Conservation (phyloP, 495 filamentous ascomycete genomes). For the Glarea lozoyensis region DNA sequence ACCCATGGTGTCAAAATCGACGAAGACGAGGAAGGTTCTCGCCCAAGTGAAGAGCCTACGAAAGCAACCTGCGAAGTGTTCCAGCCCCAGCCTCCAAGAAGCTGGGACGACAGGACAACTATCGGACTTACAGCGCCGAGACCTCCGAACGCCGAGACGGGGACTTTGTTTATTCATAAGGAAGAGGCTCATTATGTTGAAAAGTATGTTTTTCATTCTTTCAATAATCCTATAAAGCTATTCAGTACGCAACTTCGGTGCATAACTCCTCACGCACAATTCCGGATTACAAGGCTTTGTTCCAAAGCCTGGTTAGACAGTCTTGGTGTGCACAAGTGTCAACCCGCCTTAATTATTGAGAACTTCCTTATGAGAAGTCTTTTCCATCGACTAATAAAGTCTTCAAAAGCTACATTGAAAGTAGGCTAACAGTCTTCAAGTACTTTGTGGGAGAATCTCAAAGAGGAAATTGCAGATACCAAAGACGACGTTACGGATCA, state of each 20-base stretch:
- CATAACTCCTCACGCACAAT: too few relatives aligned
- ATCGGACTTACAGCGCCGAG: constrained; percentile 35
- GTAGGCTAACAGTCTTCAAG: constrained; percentile 11
- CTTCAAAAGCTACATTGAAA: too few relatives aligned
- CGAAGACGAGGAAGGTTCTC: constrained; percentile 7
- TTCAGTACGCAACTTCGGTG: too few relatives aligned
- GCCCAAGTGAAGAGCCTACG: constrained; percentile 27
- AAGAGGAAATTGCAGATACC: constrained; percentile 17
- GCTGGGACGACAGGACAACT: too few relatives aligned
- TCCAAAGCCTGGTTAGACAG: too few relatives aligned
- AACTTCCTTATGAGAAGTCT: too few relatives aligned
- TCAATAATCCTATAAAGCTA: too few relatives aligned
- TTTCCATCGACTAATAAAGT: too few relatives aligned
- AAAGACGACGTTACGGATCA: constrained; percentile 29
- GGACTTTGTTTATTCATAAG: constrained; percentile 13
- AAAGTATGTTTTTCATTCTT: constrained; percentile 10
- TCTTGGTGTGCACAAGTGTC: too few relatives aligned
- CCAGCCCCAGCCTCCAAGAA: constrained; percentile 34
- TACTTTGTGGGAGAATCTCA: constrained; percentile 20
- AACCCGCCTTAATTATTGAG: too few relatives aligned
- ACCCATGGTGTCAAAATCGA: constrained; percentile 33
- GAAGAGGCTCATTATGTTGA: constrained; percentile 20
- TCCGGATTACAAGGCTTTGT: too few relatives aligned
- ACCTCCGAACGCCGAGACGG: constrained; percentile 21
- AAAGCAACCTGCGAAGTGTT: not conserved